These are phyloP conservation scores for Cladosporium phlei DNA, from an alignment of 2,329 filamentous ascomycete genomes.

Conservation along the genomic window DNA sequence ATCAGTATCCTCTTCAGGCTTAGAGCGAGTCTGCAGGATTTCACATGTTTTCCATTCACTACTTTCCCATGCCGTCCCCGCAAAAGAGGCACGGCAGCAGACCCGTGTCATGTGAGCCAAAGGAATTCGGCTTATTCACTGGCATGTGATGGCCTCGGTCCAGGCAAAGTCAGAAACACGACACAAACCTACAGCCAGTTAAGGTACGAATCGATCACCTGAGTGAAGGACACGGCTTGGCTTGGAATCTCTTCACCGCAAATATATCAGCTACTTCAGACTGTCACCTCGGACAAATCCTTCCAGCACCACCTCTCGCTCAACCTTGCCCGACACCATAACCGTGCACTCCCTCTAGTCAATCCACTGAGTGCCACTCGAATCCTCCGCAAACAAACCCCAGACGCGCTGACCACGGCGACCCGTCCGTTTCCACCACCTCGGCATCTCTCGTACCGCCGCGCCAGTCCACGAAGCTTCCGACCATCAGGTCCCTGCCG, in stretches of 20 bases:
- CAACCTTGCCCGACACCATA: background rate
- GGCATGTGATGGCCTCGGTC: slow-evolving; percentile 8
- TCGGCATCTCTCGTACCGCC: slow-evolving; percentile 9
- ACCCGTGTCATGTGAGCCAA: slow-evolving; percentile 12
- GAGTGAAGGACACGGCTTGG: background rate
- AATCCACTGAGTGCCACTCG: background rate
- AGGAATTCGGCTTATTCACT: slow-evolving; percentile 5
- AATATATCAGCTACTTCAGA: too few relatives aligned
- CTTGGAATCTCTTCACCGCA: background rate
- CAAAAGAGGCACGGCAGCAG: background rate
- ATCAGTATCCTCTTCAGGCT: slow-evolving; percentile 1
- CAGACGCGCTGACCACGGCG: slow-evolving; percentile 12
- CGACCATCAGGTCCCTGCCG: slow-evolving; percentile 2
- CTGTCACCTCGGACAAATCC: background rate
- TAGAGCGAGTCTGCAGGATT: slow-evolving; percentile 10
- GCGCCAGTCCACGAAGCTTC: slow-evolving; percentile 9
- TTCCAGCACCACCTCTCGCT: background rate
- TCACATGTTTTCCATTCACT: slow-evolving; percentile 6
- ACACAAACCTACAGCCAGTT: background rate
- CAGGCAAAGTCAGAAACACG: background rate
- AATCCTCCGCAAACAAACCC: slow-evolving; percentile 2
- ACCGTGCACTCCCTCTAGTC: background rate
- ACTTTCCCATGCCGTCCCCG: slow-evolving; percentile 6
- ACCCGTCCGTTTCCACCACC: slow-evolving; percentile 7
- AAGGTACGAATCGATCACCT: slow-evolving; percentile 1